Percentiles rank a stretch among this genome's conserved stretches.
phyloP scores from a whole-genome alignment of 306 rosid genomes.

The Canavalia gladiata region DNA sequence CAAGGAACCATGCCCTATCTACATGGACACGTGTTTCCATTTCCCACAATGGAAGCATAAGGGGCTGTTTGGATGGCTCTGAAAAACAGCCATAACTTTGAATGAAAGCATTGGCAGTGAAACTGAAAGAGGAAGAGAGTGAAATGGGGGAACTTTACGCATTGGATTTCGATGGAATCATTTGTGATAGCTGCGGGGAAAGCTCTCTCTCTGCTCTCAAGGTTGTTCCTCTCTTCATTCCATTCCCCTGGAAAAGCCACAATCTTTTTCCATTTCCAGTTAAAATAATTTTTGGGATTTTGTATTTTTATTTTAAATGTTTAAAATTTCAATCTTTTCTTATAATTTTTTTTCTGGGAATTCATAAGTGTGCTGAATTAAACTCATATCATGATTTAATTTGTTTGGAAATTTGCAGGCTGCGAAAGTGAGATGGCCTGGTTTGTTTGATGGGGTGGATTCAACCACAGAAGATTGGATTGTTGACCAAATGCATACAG shows the following conservation, averaged over 20 bases:
- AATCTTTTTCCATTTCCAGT: constrained; percentile 15
- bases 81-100: background rate
- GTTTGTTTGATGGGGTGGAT: constrained; percentile 72
- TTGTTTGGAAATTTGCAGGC: constrained; percentile 66
- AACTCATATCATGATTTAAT: constrained; percentile 1
- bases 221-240: constrained; percentile 63
- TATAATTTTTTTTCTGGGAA: constrained; percentile 17
- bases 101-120: constrained; percentile 10
- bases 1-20: background rate
- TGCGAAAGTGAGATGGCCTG: constrained; percentile 86
- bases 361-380: background rate
- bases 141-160: constrained; percentile 90
- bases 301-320: background rate
- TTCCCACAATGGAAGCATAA: background rate
- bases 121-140: constrained; percentile 22
- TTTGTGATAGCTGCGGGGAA: constrained; percentile 96
- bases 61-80: constrained; percentile 41
- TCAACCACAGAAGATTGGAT: constrained; percentile 73
- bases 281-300: background rate
- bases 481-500: constrained; percentile 80
- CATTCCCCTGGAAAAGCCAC: background rate
- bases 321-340: background rate
- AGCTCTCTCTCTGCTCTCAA: constrained; percentile 88
- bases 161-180: constrained; percentile 90
- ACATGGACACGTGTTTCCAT: constrained; percentile 10